A percentile compares a stretch with the other conserved stretches of the same genome.
These are phyloP conservation scores for Sclerotinia trifoliorum DNA, from an alignment of 2,329 filamentous ascomycete species.

Conservation along the genomic window DNA sequence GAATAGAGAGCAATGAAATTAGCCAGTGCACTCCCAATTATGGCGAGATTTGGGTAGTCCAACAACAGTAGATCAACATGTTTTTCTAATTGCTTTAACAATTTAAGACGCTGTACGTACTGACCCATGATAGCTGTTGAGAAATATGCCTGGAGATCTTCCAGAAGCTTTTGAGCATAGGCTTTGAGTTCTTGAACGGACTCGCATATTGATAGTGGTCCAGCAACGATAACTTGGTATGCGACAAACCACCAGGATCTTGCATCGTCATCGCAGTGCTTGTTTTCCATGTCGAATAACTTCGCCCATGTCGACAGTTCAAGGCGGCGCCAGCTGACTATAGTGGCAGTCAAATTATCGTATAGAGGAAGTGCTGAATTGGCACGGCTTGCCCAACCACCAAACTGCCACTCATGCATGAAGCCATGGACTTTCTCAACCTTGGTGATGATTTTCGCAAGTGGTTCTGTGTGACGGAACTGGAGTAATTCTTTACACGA, in stretches of 20 bases:
- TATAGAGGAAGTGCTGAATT: conserved; percentile 70
- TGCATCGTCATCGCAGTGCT: conserved; percentile 73
- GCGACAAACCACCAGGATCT: conserved; percentile 95
- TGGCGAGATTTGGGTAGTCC: conserved; percentile 57
- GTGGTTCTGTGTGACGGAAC: conserved; percentile 74
- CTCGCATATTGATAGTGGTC: conserved; percentile 64
- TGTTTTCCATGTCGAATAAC: conserved; percentile 79
- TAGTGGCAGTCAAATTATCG: conserved; percentile 73
- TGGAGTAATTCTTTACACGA: conserved; percentile 74
- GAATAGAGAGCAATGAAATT: conserved; percentile 78
- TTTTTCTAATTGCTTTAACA: conserved; percentile 64
- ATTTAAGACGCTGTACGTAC: conserved; percentile 67
- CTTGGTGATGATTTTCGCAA: conserved; percentile 82
- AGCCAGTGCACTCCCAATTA: conserved; percentile 62
- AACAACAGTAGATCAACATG: conserved; percentile 62
- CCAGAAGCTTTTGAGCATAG: conserved; percentile 69
- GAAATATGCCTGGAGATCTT: conserved; percentile 77
- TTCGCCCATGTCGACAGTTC: conserved; percentile 91
- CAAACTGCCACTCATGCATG: conserved; percentile 90
- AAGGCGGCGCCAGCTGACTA: conserved; percentile 85
- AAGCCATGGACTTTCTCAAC: conserved; percentile 83
- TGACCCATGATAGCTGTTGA: conserved; percentile 77
- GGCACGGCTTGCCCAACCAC: conserved; percentile 77
- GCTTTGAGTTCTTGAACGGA: conserved; percentile 56
- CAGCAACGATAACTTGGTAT: conserved; percentile 83